Conservation (phyloP, 371 early-diverging fungal species). For the Paraphysoderma sedebokerense region DNA sequence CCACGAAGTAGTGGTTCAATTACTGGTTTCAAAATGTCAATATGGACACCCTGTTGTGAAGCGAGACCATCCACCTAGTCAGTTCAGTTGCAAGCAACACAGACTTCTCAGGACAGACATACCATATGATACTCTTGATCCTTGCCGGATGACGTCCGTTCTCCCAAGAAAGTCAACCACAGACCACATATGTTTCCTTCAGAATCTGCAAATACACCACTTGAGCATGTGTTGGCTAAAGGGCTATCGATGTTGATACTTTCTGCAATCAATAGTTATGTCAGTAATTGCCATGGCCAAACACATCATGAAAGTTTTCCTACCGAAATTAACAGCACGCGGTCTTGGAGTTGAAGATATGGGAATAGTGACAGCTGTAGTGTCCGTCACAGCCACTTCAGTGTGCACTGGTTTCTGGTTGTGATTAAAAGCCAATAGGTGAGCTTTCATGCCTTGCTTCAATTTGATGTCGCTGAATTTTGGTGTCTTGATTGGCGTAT, state of each 20-base stretch:
- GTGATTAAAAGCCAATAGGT: constrained; percentile 56
- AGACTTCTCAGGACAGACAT: no score
- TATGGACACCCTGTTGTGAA: constrained; percentile 50
- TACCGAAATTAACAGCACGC: constrained; percentile 22
- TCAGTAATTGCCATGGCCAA: no score
- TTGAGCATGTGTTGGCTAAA: constrained; percentile 58
- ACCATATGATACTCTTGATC: constrained; percentile 65
- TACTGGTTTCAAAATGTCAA: constrained; percentile 32
- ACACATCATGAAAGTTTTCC: neutral
- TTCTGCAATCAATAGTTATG: no score
- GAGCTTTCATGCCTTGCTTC: constrained; percentile 39
- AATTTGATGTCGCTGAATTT: constrained; percentile 34
- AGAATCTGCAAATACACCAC: constrained; percentile 63
- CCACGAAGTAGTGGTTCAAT: constrained; percentile 26
- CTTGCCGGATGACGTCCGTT: constrained; percentile 40
- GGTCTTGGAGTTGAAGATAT: neutral
- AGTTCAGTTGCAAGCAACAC: no score
- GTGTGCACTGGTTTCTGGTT: constrained; percentile 57
- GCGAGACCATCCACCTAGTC: no score
- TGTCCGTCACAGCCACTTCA: constrained; percentile 55
- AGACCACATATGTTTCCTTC: constrained; percentile 59
- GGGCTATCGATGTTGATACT: constrained; percentile 77
- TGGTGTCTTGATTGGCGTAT: constrained; percentile 48
- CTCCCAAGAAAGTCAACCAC: constrained; percentile 71
- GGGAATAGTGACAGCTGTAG: constrained; percentile 60